Evolutionary conservation across 176 grass and related monocot genomes (phyloP), one percentile per base, ranked within the genome.

Genomic region (Rhynchospora tenuis): DNA sequence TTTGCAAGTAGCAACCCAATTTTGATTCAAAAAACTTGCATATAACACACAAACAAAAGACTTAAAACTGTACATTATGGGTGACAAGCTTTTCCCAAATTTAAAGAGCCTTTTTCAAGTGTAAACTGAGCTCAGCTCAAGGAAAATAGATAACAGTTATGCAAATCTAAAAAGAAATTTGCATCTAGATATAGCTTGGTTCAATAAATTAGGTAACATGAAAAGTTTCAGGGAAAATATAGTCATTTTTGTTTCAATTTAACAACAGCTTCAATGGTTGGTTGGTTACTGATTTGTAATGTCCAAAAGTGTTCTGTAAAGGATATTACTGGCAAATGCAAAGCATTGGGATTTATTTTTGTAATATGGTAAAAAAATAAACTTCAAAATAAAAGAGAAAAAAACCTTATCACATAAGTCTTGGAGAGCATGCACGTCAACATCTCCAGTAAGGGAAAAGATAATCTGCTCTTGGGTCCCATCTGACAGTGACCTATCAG

Each of bases 361-460:
- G 27, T 5, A 56, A 1, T 57, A 57, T 11, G 29, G 22, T 14
- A 7, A 63, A 75, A 50, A 50, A 76, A 31, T 46, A 17, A 26
- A 23, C 23, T 76, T 55, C 1, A 29, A 83, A 57, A 78, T 42
- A 78, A 24, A 85, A 15, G 80, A 64, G 19, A 76, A 79, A 76
- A 79, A 20, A 69, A 94, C 95, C 92, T 98, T 98, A 79, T 98
- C 92, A 43, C 92, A 98, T 24, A 98, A 84, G 83, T 83, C 78
- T 84, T 98, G 90, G 47, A 98, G 92, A 85, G 90, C 95, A 93
- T 90, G 92, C 62, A 94, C 17, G 83, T 98, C 92, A 87, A 98
- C 75, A 88, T 98, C 92, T 76, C 86, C 90, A 71, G 90, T 84
- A 44, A 89, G 94, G 74, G 95, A 98, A 88, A 98, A 98, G 71